Evolutionary conservation across 768 basidiomycete genomes (phyloP).

Genomic region (Hysterangium stoloniferum): DNA sequence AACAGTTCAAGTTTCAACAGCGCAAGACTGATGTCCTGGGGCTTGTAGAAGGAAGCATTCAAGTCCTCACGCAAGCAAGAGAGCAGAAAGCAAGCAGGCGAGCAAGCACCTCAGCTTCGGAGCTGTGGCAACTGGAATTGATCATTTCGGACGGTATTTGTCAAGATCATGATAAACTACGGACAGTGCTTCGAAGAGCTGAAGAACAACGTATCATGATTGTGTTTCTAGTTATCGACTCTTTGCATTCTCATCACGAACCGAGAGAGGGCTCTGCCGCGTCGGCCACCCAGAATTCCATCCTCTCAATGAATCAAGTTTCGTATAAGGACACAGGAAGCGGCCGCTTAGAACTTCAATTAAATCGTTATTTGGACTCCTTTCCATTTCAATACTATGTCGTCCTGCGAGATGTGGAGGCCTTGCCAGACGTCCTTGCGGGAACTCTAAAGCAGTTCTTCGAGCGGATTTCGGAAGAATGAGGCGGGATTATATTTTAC

Average conservation of each 20-base stretch:
- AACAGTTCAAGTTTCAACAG: slow-evolving; percentile 85
- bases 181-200: slow-evolving; percentile 72
- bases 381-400: slow-evolving; percentile 99
- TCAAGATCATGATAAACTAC: slow-evolving; percentile 85
- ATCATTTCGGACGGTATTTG: slow-evolving; percentile 99
- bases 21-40: slow-evolving; percentile 79
- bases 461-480: slow-evolving; percentile 68
- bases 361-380: slow-evolving; percentile 86
- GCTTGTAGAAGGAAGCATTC: slow-evolving; percentile 72
- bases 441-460: slow-evolving; percentile 90
- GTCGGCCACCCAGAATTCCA: slow-evolving; percentile 51
- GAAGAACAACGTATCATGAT: slow-evolving; percentile 89
- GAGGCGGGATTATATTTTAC: background rate
- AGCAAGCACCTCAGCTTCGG: slow-evolving; percentile 53
- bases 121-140: slow-evolving; percentile 96
- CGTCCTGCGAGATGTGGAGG: slow-evolving; percentile 84
- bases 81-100: slow-evolving; percentile 47
- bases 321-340: slow-evolving; percentile 68
- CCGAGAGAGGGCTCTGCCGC: slow-evolving; percentile 10
- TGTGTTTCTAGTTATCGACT: slow-evolving; percentile 93
- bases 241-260: slow-evolving; percentile 48
- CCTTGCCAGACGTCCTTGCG: slow-evolving; percentile 82
- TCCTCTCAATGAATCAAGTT: slow-evolving; percentile 88
- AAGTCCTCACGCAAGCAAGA: slow-evolving; percentile 68
- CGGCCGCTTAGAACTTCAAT: slow-evolving; percentile 78